Base-by-base conservation (phyloP, 2,329 filamentous ascomycete species). In the Emmonsiellopsis sp. region DNA sequence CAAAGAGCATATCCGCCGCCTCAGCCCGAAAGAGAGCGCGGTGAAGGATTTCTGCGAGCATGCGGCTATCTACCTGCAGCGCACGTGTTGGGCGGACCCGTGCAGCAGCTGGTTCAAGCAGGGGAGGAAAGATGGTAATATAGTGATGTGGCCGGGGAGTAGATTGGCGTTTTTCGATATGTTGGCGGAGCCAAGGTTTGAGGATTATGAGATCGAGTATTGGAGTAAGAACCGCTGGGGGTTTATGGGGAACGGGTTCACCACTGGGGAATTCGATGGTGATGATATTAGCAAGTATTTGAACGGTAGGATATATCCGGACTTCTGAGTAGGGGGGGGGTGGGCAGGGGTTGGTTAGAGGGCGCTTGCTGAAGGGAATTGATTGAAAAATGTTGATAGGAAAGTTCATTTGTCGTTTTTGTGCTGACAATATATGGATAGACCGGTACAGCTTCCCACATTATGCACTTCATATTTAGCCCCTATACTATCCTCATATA, bases 81-180 rank as follows among this genome's bases (percentile, higher is more conserved):
- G 54, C 49, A 56, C 55, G 7, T 50, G 53, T 32, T 60, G 55
- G 53, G 49, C 54, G 5, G 55, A 56, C 33, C 50, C 52, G 7
- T 60, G 58, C 39, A 53, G 61, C 55, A 39, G 60, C 55, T 51
- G 58, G 58, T 60, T 57, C 49, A 58, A 58, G 52, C 60, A 62
- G 43, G 60, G 60, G 9, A 57, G 51, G 39, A 57, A 55, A 50
- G 58, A 58, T 42, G 61, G 61, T 8, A 56, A 57, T 31, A 52
- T 60, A 34, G 58, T 57, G 27, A 54, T 62, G 42, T 64, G 61
- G 60, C 62, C 62, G 8, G 62, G 61, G 32, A 58, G 51, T 10
- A 53, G 61, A 13, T 50, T 65, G 14, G 53, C 55, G 0, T 58
- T 57, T 50, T 55, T 58, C 33, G 55, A 58, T 11, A n/a, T 54